Conservation (phyloP, 2,329 filamentous ascomycete species). For the Beauveria scarabaeidicola region DNA sequence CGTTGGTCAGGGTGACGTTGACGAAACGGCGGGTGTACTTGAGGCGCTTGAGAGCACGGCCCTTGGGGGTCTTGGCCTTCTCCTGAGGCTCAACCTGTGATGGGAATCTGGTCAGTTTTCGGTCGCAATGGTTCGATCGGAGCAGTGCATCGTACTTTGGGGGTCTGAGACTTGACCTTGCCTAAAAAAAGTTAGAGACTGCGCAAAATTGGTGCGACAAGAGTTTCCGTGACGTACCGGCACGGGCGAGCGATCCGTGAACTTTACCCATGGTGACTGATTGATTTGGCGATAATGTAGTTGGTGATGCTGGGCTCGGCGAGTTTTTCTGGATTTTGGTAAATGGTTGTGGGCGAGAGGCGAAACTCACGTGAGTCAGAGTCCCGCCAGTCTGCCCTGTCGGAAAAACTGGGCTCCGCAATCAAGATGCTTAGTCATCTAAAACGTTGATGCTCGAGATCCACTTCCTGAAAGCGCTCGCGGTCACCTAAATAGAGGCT, state of each 20-base stretch:
- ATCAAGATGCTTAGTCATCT: neutral
- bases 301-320: constrained; percentile 23
- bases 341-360: constrained; percentile 30
- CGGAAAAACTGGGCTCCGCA: constrained; percentile 7
- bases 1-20: constrained; percentile 93
- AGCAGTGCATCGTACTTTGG: constrained; percentile 57
- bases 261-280: constrained; percentile 74
- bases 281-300: constrained; percentile 29
- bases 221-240: constrained; percentile 34
- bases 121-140: constrained; percentile 17
- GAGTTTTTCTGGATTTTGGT: constrained; percentile 30
- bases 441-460: neutral
- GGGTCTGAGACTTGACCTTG: constrained; percentile 96
- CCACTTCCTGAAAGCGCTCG: neutral
- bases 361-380: constrained; percentile 29
- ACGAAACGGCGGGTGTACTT: constrained; percentile 97
- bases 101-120: constrained; percentile 22
- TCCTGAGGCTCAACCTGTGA: constrained; percentile 75
- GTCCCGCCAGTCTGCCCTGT: constrained; percentile 8
- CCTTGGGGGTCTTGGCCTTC: constrained; percentile 96
- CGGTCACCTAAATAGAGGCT: too few species aligned
- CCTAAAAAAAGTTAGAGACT: constrained; percentile 58
- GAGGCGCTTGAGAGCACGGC: constrained; percentile 93
- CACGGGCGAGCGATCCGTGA: constrained; percentile 90
- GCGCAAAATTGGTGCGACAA: constrained; percentile 11